phyloP scores from a whole-genome alignment of 306 rosid species.

The Rubus parviflorus region DNA sequence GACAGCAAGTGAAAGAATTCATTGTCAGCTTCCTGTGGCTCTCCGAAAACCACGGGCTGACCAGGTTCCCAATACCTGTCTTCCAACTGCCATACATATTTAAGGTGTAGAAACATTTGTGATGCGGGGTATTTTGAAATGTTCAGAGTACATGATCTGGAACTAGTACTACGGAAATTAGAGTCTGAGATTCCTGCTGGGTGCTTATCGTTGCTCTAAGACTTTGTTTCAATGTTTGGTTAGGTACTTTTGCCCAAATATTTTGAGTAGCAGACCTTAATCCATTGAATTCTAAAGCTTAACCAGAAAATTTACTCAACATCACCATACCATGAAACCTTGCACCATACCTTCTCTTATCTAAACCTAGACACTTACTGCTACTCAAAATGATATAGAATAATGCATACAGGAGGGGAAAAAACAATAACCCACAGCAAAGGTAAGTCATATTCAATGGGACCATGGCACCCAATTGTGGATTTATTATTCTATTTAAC shows the following conservation, averaged over 20 bases:
- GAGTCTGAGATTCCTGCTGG: background rate
- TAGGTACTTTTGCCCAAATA: background rate
- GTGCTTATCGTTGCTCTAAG: background rate
- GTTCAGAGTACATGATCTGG: background rate
- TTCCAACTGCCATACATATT: background rate
- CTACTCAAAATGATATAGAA: background rate
- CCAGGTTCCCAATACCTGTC: background rate
- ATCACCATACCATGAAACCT: background rate
- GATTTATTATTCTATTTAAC: background rate
- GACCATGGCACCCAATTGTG: background rate
- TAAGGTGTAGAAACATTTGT: background rate
- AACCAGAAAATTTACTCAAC: background rate
- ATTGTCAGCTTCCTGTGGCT: background rate
- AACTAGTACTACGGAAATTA: background rate
- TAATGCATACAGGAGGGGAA: background rate
- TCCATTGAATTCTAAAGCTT: background rate
- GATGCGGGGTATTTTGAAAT: background rate
- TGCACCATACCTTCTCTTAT: background rate
- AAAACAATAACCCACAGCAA: background rate
- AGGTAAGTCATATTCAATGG: background rate
- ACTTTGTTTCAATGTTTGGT: background rate
- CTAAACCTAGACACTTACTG: background rate
- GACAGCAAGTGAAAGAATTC: background rate
- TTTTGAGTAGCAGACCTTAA: background rate
- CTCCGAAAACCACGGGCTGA: background rate